Conservation (phyloP, 768 basidiomycete genomes). For the Mycena indigotica region DNA sequence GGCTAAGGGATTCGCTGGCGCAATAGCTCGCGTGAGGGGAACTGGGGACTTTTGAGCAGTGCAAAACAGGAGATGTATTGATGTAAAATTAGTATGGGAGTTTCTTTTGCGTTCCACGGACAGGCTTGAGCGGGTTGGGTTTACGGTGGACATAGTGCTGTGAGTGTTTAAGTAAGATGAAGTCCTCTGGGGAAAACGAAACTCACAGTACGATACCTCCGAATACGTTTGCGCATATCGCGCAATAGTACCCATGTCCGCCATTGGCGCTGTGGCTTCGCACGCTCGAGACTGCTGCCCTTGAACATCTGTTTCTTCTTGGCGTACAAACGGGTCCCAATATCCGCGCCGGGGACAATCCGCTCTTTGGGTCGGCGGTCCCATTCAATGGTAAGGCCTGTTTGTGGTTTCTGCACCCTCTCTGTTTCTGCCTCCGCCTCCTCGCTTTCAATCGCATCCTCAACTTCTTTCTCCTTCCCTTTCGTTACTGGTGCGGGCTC, state of each 20-base stretch:
- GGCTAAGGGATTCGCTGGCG: conserved; percentile 45
- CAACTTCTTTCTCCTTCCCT: neutral
- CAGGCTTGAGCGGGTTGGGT: conserved; percentile 61
- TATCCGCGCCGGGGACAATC: conserved; percentile 49
- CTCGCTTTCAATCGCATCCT: conserved; percentile 1
- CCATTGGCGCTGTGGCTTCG: conserved; percentile 46
- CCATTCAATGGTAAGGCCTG: conserved; percentile 31
- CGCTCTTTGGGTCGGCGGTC: conserved; percentile 48
- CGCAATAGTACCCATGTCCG: conserved; percentile 61
- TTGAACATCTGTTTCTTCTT: conserved; percentile 88
- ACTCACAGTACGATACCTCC: conserved; percentile 66
- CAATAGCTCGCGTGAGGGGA: conserved; percentile 44
- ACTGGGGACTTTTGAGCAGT: conserved; percentile 15
- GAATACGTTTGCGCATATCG: conserved; percentile 69
- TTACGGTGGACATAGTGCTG: conserved; percentile 54
- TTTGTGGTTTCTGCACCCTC: neutral
- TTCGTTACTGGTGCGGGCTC: neutral
- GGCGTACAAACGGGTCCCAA: conserved; percentile 69
- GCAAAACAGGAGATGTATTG: conserved; percentile 4
- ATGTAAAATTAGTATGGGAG: conserved; percentile 55
- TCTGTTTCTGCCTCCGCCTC: neutral
- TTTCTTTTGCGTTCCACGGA: conserved; percentile 53
- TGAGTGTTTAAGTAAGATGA: conserved; percentile 3
- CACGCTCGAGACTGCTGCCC: conserved; percentile 86
- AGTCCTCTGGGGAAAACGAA: neutral